Evolutionary conservation across 345 rosid species (phyloP).

Genomic region (Lepidium didymum): DNA sequence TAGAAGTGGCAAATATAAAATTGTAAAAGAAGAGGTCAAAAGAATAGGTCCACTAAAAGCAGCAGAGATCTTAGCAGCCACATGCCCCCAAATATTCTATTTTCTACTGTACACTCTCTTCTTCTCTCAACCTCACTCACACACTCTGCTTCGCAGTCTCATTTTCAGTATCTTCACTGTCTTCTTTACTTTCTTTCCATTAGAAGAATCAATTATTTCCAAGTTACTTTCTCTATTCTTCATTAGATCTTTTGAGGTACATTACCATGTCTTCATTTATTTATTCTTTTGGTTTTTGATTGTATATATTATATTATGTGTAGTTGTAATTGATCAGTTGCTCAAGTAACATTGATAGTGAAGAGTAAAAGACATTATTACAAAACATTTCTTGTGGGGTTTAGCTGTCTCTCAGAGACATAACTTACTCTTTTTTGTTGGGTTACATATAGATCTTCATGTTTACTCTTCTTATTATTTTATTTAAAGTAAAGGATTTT

Average conservation of each 20-base stretch:
- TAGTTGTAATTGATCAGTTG: constrained; percentile 16
- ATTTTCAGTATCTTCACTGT: constrained; percentile 7
- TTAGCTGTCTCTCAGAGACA: constrained; percentile 14
- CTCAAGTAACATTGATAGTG: constrained; percentile 22
- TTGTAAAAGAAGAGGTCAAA: constrained; percentile 23
- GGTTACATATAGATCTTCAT: constrained; percentile 16
- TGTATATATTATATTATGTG: constrained; percentile 7
- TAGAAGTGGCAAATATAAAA: constrained; percentile 11
- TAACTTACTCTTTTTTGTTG: not conserved
- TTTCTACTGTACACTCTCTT: constrained; percentile 33
- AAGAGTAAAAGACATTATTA: not conserved
- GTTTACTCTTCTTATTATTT: constrained; percentile 19
- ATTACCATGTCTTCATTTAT: constrained; percentile 1
- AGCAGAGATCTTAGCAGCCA: constrained; percentile 27
- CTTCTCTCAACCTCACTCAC: constrained; percentile 14
- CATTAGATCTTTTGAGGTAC: constrained; percentile 23
- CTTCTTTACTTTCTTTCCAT: constrained; percentile 9
- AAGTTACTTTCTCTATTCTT: not conserved
- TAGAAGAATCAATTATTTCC: not conserved
- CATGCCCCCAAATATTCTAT: constrained; percentile 33
- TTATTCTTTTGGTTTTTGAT: not conserved
- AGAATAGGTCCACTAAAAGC: constrained; percentile 22
- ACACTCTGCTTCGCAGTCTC: constrained; percentile 19
- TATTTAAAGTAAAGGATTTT: not conserved
- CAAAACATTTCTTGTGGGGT: constrained; percentile 20